Evolutionary conservation across 768 basidiomycete genomes (phyloP), one percentile per base, ranked within the genome.

Genomic region (Hypsizygus marmoreus): DNA sequence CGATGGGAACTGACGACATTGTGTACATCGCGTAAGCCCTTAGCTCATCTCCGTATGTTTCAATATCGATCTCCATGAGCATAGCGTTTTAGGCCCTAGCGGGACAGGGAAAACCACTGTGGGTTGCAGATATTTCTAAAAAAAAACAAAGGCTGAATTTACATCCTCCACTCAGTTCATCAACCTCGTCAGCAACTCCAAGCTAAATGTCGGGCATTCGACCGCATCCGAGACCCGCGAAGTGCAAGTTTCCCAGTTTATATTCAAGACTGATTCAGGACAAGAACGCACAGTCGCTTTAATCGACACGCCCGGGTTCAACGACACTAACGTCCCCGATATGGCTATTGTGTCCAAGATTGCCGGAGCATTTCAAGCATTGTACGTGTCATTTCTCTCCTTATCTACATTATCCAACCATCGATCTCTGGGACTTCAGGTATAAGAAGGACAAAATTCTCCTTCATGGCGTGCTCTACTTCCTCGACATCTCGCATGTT

Each of bases 401-500:
- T n/a, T n/a, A n/a, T n/a, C n/a, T n/a, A n/a, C n/a, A n/a, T n/a
- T n/a, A 42, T 7, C 16, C 26, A 14, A 3, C 2, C 8, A 24
- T 26, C 22, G 34, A 30, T 36, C 4, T 19, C 10, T 23, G 22
- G 8, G n/a, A 35, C 13, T 13, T 19, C 14, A 29, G 38, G 23
- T 41, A 48, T 29, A 38, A 20, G 25, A 32, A 40, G n/a, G n/a
- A n/a, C 10, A n/a, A 40, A 23, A 30, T 13, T 16, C 19, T 59
- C 49, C 49, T 57, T 8, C 12, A 42, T 6, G 71, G 70, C 16
- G 61, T 72, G 55, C 62, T 72, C 39, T 73, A 73, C 54, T 65
- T 72, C 56, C 71, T 72, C 51, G 65, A 67, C 13, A 73, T 72
- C 51, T 46, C 54, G 9, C 70, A 73, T 36, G 58, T 66, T 49